Conservation (phyloP, 2,329 filamentous ascomycete genomes). For the Xylaria sp. region DNA sequence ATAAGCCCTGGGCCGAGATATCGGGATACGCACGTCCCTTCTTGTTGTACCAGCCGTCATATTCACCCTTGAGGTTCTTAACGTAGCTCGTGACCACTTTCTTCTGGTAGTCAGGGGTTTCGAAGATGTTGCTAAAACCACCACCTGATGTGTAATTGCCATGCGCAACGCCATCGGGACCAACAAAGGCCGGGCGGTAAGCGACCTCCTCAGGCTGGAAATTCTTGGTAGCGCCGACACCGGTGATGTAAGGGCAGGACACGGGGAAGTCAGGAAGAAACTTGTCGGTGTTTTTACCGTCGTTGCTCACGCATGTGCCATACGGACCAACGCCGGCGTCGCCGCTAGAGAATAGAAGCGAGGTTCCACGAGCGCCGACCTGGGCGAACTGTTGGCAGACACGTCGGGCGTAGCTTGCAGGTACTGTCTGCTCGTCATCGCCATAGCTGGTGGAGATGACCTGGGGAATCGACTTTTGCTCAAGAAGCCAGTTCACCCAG, state of each 20-base stretch:
- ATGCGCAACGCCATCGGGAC: slow-evolving; percentile 38
- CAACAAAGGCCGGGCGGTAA: slow-evolving; percentile 48
- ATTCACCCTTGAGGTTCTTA: slow-evolving; percentile 54
- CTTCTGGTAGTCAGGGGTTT: slow-evolving; percentile 56
- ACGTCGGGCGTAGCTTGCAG: slow-evolving; percentile 60
- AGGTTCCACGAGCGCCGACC: slow-evolving; percentile 63
- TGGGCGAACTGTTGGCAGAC: slow-evolving; percentile 66
- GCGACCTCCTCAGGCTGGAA: slow-evolving; percentile 53
- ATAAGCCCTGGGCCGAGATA: slow-evolving; percentile 51
- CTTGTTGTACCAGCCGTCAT: slow-evolving; percentile 58
- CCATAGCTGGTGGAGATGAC: slow-evolving; percentile 69
- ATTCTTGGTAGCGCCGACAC: slow-evolving; percentile 49
- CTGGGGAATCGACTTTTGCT: slow-evolving; percentile 60
- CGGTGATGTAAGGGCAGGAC: slow-evolving; percentile 52
- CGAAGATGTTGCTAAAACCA: slow-evolving; percentile 61
- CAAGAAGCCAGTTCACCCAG: slow-evolving; percentile 63
- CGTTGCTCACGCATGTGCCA: slow-evolving; percentile 61
- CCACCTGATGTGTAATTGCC: slow-evolving; percentile 48
- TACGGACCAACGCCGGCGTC: slow-evolving; percentile 56
- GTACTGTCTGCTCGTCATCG: slow-evolving; percentile 67
- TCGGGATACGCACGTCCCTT: slow-evolving; percentile 60
- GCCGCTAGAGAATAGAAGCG: slow-evolving; percentile 62
- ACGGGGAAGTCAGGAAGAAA: slow-evolving; percentile 68
- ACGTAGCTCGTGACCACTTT: slow-evolving; percentile 54
- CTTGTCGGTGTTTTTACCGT: slow-evolving; percentile 63